Evolutionary conservation across 345 rosid species (phyloP).

Genomic region (Eutrema yunnanense): DNA sequence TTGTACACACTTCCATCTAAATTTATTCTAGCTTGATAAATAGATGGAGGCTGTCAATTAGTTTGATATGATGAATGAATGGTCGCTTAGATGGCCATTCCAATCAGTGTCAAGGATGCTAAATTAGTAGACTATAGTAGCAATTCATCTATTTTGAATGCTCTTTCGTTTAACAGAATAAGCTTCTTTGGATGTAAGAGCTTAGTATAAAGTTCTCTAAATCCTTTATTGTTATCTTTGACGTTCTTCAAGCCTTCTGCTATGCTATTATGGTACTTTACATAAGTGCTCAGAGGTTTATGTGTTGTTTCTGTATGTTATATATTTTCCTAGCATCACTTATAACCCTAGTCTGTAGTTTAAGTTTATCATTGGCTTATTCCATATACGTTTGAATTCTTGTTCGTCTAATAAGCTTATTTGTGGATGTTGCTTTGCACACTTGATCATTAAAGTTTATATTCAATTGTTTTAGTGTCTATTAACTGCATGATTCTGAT

Average conservation of each 20-base stretch:
- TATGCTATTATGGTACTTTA: conserved; percentile 10
- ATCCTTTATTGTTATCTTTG: background rate
- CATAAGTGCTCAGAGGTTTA: background rate
- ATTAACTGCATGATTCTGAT: conserved; percentile 4
- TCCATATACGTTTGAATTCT: background rate
- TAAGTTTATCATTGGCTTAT: background rate
- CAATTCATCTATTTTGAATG: conserved; percentile 6
- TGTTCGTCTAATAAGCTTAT: background rate
- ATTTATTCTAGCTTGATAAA: conserved; percentile 12
- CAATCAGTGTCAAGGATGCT: background rate
- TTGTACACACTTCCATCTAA: conserved; percentile 1
- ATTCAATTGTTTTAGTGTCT: background rate
- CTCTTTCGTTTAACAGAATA: background rate
- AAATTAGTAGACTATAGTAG: conserved; percentile 1
- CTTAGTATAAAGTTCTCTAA: background rate
- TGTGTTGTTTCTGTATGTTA: background rate
- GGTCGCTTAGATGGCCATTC: conserved; percentile 12
- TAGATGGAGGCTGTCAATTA: conserved; percentile 13
- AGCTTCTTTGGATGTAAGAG: conserved; percentile 5
- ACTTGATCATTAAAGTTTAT: background rate
- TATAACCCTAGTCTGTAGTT: background rate
- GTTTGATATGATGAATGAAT: conserved; percentile 19
- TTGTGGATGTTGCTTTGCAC: conserved; percentile 10
- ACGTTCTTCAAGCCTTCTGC: background rate
- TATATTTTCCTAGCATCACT: background rate